Base-by-base conservation (phyloP, 305 asterid genomes). In the Fraxinus albicans region DNA sequence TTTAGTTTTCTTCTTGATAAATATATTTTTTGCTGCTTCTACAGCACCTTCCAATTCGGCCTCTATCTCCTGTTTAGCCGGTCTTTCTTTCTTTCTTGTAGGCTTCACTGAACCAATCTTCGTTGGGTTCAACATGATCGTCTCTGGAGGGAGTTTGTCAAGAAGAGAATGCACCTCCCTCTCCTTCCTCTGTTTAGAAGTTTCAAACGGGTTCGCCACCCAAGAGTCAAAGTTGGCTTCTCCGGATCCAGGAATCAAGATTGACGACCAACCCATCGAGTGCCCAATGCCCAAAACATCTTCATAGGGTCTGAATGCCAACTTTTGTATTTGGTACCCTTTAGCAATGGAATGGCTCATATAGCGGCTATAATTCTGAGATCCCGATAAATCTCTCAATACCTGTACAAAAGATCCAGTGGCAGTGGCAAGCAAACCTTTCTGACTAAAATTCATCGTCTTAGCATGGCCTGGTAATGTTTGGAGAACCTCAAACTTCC, bases 131-230 rank as follows among this genome's bases (percentile, higher is more conserved):
- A 97, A 79, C 99, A 95, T 95, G 83, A 94, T 93, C 1, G 99
- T 89, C 92, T 95, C 99, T 0, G 99, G 98, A 1, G 99, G 99
- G 7, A 97, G 91, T 81, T 97, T 95, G 80, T 97, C 99, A 17
- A 97, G 98, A 84, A 97, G 98, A 19, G 93, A 80, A 7, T 82
- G 91, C 8, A 97, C 91, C 88, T 95, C 99, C 93, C 90, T 94
- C 90, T 97, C 99, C 27, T 90, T 86, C 78, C 99, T 87, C 84
- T 97, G 99, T 74, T 93, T 97, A 10, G 89, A 80, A 31, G 99
- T 95, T 84, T 97, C 98, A 65, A 85, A 94, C 0, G 98, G 99
- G 58, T 94, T 97, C 0, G 97, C 99, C 50, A 93, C 98, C 95
- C 95, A 95, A 2, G 94, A 58, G 74, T 97, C 99, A 1, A 97